Evolutionary conservation across 2,329 filamentous ascomycete species (phyloP), one percentile per base, ranked within the genome.

Genomic region (Ophiocordyceps polyrhachis-furcata): DNA sequence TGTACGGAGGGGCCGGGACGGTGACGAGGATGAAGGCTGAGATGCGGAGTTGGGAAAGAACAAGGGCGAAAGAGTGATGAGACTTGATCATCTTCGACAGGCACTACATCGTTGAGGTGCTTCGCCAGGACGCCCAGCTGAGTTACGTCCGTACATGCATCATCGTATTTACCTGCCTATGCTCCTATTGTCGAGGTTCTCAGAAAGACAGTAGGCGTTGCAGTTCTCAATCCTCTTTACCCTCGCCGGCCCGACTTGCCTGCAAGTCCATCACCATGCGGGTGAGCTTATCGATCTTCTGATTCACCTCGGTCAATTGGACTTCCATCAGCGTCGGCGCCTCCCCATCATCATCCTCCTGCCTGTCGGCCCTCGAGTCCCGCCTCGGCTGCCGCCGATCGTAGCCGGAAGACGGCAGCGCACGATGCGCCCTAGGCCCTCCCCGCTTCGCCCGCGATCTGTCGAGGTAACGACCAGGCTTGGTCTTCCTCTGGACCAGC

Each of bases 21-120:
- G 62, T 81, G 17, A 79, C 77, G 41, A 66, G 74, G 53, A 76
- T 81, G 50, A 81, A 81, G 62, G 62, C 63, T 42, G 74, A 81
- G 66, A 73, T 81, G 66, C 29, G 29, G n/a, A n/a, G n/a, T n/a
- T n/a, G n/a, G n/a, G n/a, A n/a, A n/a, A n/a, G n/a, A n/a, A n/a
- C n/a, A n/a, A n/a, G n/a, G n/a, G n/a, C n/a, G n/a, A n/a, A n/a
- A n/a, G n/a, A n/a, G n/a, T n/a, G n/a, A n/a, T n/a, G n/a, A n/a
- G n/a, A n/a, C n/a, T n/a, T n/a, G n/a, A n/a, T n/a, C n/a, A n/a
- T n/a, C n/a, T n/a, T n/a, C n/a, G n/a, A n/a, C n/a, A n/a, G n/a
- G n/a, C n/a, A n/a, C n/a, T n/a, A n/a, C n/a, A n/a, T n/a, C n/a
- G n/a, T n/a, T n/a, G n/a, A n/a, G n/a, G n/a, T n/a, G n/a, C n/a